Evolutionary conservation across 768 basidiomycete genomes (phyloP), one percentile per base, ranked within the genome.

Genomic region (Mycena albidolilacea): DNA sequence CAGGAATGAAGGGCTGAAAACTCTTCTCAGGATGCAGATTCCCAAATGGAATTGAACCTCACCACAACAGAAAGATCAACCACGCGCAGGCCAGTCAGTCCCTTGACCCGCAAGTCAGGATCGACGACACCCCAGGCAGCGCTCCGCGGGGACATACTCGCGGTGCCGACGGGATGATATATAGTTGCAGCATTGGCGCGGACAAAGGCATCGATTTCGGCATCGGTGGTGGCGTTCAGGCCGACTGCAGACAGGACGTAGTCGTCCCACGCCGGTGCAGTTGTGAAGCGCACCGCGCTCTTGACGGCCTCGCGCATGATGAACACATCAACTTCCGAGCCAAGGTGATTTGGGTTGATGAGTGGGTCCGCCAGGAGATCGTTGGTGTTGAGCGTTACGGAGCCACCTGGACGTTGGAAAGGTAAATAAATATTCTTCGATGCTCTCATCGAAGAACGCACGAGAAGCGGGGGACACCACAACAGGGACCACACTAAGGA

Each of bases 301-400:
- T 70, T 70, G 30, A 79, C 63, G 44, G 73, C 75, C 35, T 76
- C 72, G 35, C 78, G 76, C 74, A 81, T 76, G 43, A 75, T 75
- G 30, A 72, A 67, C 46, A 79, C 64, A 69, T 80, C 81, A 64
- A 76, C 70, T 6, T 74, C 66, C 19, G 75, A 60, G 54, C 69
- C 76, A 21, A 85, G 81, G 79, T 87, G 84, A 70, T 84, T 84
- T 0, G 87, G 86, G 76, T 89, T 83, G 78, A 89, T 86, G 30
- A 80, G 54, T 0, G 88, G 87, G 39, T 79, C 41, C 44, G 81
- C 81, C 79, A 88, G 87, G 19, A 85, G 80, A 72, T 83, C 77
- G 23, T 77, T 84, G 38, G 85, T 85, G 59, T 79, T 84, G 71
- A 88, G 75, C 12, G 75, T 78, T 11, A 83, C 57, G 12, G 76